These are phyloP conservation scores for Backusella westeae DNA, from an alignment of 192 early-diverging fungal species.

Conservation along the genomic window DNA sequence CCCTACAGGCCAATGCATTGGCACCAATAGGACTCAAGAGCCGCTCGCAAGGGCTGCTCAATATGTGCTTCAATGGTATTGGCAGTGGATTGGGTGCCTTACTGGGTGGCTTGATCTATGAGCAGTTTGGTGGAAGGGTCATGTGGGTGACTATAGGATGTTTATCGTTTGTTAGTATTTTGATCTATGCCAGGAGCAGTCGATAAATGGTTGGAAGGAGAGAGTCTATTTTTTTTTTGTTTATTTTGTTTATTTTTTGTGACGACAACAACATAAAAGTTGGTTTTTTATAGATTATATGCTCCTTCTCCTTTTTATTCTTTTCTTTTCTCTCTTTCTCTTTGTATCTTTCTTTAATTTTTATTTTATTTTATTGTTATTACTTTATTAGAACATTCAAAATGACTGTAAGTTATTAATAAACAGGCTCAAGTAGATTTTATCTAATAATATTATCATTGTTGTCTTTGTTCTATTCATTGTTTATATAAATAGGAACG, in stretches of 20 bases:
- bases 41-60: slow-evolving; percentile 20
- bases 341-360: not conserved
- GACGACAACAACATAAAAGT: not conserved
- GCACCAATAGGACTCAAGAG: slow-evolving; percentile 10
- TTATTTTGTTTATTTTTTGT: not conserved
- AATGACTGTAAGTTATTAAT: not conserved
- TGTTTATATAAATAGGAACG: slow-evolving; percentile 10
- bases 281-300: not conserved
- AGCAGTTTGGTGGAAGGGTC: not conserved
- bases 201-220: not conserved
- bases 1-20: slow-evolving; percentile 23
- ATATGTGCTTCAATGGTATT: slow-evolving; percentile 23
- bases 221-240: too few species aligned
- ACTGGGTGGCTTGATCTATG: slow-evolving; percentile 18
- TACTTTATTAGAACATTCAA: not conserved
- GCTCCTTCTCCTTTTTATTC: not conserved
- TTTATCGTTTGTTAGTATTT: not conserved
- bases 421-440: not conserved
- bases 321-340: not conserved
- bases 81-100: slow-evolving; percentile 23
- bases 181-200: not conserved
- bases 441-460: not conserved
- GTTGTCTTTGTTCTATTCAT: too few species aligned
- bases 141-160: slow-evolving; percentile 13
- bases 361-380: not conserved